These are phyloP conservation scores for Scheffersomyces stipitis DNA, from an alignment of 805 yeast genomes.

Conservation along the genomic window DNA sequence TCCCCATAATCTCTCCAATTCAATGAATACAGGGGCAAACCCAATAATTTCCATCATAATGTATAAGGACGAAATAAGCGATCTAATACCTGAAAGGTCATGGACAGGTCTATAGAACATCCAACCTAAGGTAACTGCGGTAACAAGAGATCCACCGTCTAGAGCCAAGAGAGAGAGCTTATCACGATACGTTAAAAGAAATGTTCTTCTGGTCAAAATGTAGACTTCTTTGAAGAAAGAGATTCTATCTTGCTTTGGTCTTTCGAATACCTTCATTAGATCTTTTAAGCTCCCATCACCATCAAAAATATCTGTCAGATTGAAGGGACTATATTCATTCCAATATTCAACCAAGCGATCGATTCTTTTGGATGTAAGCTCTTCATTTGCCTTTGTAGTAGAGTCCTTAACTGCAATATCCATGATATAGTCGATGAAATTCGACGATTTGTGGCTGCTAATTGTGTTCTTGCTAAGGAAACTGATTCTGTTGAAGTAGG, in stretches of 20 bases:
- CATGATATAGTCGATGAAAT: conserved; percentile 13
- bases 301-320: background rate
- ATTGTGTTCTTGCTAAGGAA: conserved; percentile 1
- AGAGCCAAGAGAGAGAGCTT: conserved; percentile 17
- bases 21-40: conserved; percentile 24
- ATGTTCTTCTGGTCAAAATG: conserved; percentile 19
- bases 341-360: conserved; percentile 10
- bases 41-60: conserved; percentile 24
- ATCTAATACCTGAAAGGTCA: conserved; percentile 21
- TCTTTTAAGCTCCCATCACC: background rate
- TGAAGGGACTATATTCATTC: background rate
- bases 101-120: conserved; percentile 20
- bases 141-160: conserved; percentile 18
- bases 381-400: conserved; percentile 9
- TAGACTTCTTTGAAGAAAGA: conserved; percentile 18
- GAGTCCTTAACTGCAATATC: conserved; percentile 12
- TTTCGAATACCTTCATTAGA: conserved; percentile 10
- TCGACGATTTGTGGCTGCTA: conserved; percentile 3
- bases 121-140: conserved; percentile 22
- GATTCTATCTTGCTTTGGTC: conserved; percentile 13
- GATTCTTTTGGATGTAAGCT: conserved; percentile 6
- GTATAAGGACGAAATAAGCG: conserved; percentile 21
- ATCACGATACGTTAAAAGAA: conserved; percentile 19
- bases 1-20: conserved; percentile 22
- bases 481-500: conserved; percentile 12